Conservation (phyloP, 1,284 basidiomycete genomes). For the Boletus mariae region DNA sequence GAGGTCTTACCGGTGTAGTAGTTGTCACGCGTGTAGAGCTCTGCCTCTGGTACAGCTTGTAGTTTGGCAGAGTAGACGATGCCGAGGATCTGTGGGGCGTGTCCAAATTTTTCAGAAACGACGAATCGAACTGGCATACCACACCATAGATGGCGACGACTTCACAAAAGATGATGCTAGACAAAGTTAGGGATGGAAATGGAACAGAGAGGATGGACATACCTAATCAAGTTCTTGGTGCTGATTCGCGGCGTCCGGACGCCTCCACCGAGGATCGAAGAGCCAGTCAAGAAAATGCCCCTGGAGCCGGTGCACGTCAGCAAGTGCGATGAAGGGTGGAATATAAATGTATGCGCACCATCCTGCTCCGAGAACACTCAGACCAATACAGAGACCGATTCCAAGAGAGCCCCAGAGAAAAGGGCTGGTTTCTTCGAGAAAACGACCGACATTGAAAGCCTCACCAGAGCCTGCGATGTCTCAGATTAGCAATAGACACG, state of each 20-base stretch:
- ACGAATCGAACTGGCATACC: constrained; percentile 45
- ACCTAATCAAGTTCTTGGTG: constrained; percentile 98
- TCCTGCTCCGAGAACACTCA: constrained; percentile 92
- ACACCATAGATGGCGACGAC: constrained; percentile 96
- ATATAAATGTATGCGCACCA: constrained; percentile 59
- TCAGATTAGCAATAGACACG: neutral
- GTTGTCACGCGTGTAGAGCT: constrained; percentile 77
- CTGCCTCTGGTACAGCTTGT: constrained; percentile 51
- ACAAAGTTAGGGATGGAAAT: neutral
- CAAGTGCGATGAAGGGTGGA: neutral
- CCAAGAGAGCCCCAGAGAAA: constrained; percentile 92
- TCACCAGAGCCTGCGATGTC: constrained; percentile 68
- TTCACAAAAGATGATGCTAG: constrained; percentile 97
- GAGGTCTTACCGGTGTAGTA: constrained; percentile 76
- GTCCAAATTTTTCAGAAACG: neutral
- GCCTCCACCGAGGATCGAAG: constrained; percentile 94
- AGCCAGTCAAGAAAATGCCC: constrained; percentile 97
- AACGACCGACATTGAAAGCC: constrained; percentile 88
- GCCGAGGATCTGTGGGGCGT: constrained; percentile 70
- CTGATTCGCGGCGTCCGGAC: constrained; percentile 92
- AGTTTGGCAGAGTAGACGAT: constrained; percentile 91
- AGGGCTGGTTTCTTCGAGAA: constrained; percentile 91
- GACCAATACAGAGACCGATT: constrained; percentile 89
- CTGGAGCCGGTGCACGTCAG: constrained; percentile 40
- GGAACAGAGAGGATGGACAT: neutral